A percentile compares a stretch with the other conserved stretches of the same genome.
Evolutionary conservation across 1,284 basidiomycete genomes (phyloP).

Genomic region (Heterobasidion parviporum): DNA sequence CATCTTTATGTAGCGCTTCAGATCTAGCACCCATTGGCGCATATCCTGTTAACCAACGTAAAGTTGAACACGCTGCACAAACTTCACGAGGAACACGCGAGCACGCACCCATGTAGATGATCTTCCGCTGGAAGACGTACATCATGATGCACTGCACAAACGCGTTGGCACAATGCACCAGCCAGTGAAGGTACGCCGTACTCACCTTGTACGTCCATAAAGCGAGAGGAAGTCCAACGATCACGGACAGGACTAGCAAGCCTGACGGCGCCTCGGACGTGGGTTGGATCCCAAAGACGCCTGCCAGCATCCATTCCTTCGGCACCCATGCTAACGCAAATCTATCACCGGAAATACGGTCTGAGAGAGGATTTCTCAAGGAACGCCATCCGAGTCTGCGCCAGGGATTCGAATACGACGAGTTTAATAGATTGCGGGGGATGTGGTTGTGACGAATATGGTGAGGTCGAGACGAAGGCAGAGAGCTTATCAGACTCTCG

Average conservation of each 20-base stretch:
- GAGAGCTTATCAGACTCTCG: too few species aligned
- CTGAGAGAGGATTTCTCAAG: not conserved
- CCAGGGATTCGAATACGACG: too few species aligned
- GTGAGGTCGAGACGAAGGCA: too few species aligned
- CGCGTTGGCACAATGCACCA: not conserved
- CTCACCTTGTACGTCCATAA: slow-evolving; percentile 39
- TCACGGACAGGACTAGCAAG: slow-evolving; percentile 19
- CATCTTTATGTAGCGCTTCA: slow-evolving; percentile 22
- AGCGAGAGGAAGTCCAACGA: slow-evolving; percentile 30
- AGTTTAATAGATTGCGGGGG: too few species aligned
- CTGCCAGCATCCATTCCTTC: not conserved
- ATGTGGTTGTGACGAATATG: too few species aligned
- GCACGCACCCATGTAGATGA: slow-evolving; percentile 41
- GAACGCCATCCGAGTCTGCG: too few species aligned
- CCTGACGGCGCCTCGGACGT: slow-evolving; percentile 20
- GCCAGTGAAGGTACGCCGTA: not conserved
- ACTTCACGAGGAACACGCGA: not conserved
- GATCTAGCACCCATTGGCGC: slow-evolving; percentile 32
- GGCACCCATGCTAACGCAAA: not conserved
- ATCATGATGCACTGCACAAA: slow-evolving; percentile 35
- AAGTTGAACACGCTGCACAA: not conserved
- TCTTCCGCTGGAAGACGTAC: slow-evolving; percentile 39
- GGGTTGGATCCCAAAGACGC: slow-evolving; percentile 9
- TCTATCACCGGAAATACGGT: not conserved
- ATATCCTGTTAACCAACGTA: slow-evolving; percentile 24